A percentile compares a stretch with the other conserved stretches of the same genome.
phyloP scores from a whole-genome alignment of 768 basidiomycete species.

The Pleurotus platypus region DNA sequence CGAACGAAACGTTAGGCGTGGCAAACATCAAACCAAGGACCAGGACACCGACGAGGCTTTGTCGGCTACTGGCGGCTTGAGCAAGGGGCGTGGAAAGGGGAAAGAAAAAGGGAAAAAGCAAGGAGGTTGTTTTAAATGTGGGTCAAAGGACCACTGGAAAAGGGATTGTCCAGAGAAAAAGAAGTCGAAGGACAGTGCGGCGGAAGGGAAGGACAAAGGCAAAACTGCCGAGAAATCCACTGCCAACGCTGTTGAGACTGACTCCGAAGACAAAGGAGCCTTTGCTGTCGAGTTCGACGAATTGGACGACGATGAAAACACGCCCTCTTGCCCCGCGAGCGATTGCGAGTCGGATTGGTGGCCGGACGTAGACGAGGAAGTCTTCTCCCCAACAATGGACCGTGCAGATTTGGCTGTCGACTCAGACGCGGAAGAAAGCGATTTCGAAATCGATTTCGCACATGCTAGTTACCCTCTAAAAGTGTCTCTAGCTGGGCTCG shows the following conservation, averaged over 20 bases:
- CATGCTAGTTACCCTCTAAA: neutral
- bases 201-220: neutral
- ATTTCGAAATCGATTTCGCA: neutral
- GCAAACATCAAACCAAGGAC: neutral
- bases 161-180: slow-evolving; percentile 11
- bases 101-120: neutral
- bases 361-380: neutral
- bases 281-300: neutral
- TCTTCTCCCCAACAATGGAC: no score
- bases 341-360: neutral
- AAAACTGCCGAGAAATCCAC: slow-evolving; percentile 8
- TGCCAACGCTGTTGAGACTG: slow-evolving; percentile 7
- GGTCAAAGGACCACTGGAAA: slow-evolving; percentile 19
- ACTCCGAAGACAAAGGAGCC: slow-evolving; percentile 6
- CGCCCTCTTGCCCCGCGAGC: no score
- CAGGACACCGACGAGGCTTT: neutral
- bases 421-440: neutral
- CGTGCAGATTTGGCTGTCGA: no score
- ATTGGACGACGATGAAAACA: neutral
- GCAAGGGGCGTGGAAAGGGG: neutral
- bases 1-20: no score
- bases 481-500: no score
- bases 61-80: neutral
- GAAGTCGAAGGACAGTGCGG: neutral
- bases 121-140: slow-evolving; percentile 23